A percentile compares a stretch with the other conserved stretches of the same genome.
Evolutionary conservation across 768 basidiomycete genomes (phyloP).

Genomic region (Serendipita vermifera): DNA sequence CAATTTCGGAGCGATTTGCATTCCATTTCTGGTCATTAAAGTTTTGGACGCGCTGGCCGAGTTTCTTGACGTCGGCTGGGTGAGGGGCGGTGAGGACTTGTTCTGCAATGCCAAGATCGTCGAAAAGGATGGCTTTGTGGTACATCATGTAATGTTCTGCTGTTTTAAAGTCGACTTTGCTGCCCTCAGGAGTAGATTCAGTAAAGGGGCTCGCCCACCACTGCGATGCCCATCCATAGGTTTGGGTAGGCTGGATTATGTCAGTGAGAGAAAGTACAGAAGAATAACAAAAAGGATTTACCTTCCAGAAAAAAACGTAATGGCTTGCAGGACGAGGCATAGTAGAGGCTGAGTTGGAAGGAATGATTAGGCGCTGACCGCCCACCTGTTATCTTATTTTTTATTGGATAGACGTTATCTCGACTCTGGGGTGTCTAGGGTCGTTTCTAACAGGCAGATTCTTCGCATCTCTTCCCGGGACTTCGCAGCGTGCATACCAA

Average conservation of each 20-base stretch:
- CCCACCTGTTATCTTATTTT: too few relatives aligned
- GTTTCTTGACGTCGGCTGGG: slow-evolving; percentile 36
- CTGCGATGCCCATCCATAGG: slow-evolving; percentile 21
- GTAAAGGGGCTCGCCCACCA: slow-evolving; percentile 37
- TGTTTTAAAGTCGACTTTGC: slow-evolving; percentile 30
- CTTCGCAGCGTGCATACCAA: too few relatives aligned
- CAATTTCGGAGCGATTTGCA: slow-evolving; percentile 34
- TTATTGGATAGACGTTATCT: too few relatives aligned
- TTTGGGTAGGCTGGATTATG: slow-evolving; percentile 9
- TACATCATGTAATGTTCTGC: slow-evolving; percentile 59
- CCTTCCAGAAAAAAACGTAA: slow-evolving; percentile 22
- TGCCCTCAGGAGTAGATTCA: slow-evolving; percentile 22
- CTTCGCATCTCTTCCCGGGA: too few relatives aligned
- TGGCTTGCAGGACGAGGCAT: neutral
- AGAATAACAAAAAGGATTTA: neutral
- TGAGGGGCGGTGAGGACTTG: slow-evolving; percentile 28
- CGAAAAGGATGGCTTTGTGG: slow-evolving; percentile 45
- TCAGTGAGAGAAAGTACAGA: slow-evolving; percentile 3
- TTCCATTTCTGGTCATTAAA: slow-evolving; percentile 42
- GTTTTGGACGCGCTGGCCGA: slow-evolving; percentile 37
- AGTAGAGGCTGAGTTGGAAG: neutral
- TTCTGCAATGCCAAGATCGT: slow-evolving; percentile 31
- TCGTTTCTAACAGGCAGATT: too few relatives aligned
- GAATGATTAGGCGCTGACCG: neutral
- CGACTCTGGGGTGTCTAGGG: too few relatives aligned